Base-by-base conservation (phyloP, 192 early-diverging fungal genomes). In the Mortierella antarctica region DNA sequence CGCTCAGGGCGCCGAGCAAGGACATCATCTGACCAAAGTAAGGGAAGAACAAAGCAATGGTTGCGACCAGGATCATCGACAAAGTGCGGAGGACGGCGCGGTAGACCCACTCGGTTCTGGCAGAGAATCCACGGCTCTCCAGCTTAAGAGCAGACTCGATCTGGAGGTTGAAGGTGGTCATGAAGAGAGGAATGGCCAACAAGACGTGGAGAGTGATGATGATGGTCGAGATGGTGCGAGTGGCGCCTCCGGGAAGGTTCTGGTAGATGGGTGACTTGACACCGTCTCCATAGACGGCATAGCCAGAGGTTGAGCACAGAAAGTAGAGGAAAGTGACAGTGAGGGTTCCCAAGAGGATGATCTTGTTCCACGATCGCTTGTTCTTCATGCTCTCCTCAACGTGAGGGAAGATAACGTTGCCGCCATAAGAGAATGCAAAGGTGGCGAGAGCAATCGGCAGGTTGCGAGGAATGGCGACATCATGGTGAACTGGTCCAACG, bases 341-440 rank as follows among this genome's bases (percentile, higher is more conserved):
- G 47, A 73, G 57, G 57, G 87, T 83, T 23, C 86, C 87, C 53
- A 58, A 74, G 46, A 74, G 60, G 20, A 89, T 75, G 20, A 92
- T 89, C 71, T 74, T 86, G 41, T 86, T 84, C 85, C 91, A 94
- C 5, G 83, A 42, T 18, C 67, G 65, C 64, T 90, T 92, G 23
- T 87, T 69, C 50, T 86, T 84, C 91, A 94, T 90, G 51, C 90
- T 87, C 41, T 86, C 83, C 70, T 94, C 91, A 10, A 94, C 89
- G 66, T 94, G 89, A 42, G 93, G 88, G 80, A 90, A 94, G 47
- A 93, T 87, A 41, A 90, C 88, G 70, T 93, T 94, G 54, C 93
- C 93, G 51, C 88, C 86, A 50, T 89, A 94, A 7, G 88, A 89
- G 76, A 93, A 94, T 42, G 85, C 86, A 64, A 94, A 86, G 14